Base-by-base conservation (phyloP, 305 asterid genomes). In the Withania somnifera region DNA sequence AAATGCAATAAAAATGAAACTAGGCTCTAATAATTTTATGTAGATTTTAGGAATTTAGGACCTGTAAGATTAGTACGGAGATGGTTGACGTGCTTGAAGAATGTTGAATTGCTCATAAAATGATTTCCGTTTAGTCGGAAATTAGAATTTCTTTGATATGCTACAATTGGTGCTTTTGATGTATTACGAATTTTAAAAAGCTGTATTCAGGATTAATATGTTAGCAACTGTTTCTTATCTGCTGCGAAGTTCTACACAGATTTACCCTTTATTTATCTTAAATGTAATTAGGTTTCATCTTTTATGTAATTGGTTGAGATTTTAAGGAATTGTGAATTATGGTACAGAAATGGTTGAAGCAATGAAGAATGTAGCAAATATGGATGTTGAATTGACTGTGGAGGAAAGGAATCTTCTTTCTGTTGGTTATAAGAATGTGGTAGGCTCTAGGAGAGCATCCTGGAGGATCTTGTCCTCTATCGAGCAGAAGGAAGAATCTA, bases 391-490 rank as follows among this genome's bases (percentile, higher is more conserved):
- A 71, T 83, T 93, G 90, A 90, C 95, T 11, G 89, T 92, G n/a
- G 98, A 94, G 87, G 98, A 92, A 89, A 90, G 98, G 89, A 94
- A 92, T 88, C 86, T 94, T 85, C 91, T 94, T 7, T 94, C 97
- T 11, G 98, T 94, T 22, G 98, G 97, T 24, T 94, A 91, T 90
- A 94, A 94, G 90, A 94, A 94, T 75, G 97, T 94, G 84, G 90
- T 94, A 30, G 98, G 98, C 54, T 90, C 97, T 47, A 89, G 94
- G 66, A 90, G 98, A 84, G 98, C 98, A 42, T 90, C 98, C 0
- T 94, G 98, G 98, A 90, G 98, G 90, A 94, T 94, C 86, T 84
- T 94, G 73, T 92, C 98, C 71, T 92, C 97, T 1, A 92, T 92
- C 66, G 97, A 92, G 89, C 95, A 89, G 88, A 92, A 93, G 86